These are phyloP conservation scores for Phytophthora multivora DNA, from an alignment of 352 stramenopile species.

Conservation along the genomic window DNA sequence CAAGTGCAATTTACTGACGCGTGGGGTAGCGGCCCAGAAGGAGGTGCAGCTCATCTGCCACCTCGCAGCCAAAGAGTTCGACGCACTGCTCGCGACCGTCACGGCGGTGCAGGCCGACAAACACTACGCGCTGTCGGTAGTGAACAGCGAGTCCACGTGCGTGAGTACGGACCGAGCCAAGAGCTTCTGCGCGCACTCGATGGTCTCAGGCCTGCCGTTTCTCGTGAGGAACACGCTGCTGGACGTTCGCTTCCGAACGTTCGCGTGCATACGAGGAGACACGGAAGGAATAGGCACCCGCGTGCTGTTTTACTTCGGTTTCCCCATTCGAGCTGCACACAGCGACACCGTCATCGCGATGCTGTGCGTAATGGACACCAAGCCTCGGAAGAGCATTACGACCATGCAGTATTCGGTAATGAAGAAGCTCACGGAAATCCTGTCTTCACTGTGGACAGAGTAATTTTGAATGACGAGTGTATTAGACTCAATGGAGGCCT, in stretches of 20 bases:
- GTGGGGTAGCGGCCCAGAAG: constrained; percentile 24
- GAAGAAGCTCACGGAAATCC: constrained; percentile 45
- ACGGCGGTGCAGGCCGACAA: constrained; percentile 40
- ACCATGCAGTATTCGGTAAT: constrained; percentile 68
- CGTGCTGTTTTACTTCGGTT: constrained; percentile 47
- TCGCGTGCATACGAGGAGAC: constrained; percentile 38
- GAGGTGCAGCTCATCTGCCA: constrained; percentile 58
- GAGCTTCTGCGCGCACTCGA: constrained; percentile 46
- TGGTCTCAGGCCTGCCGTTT: constrained; percentile 40
- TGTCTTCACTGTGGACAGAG: constrained; percentile 10
- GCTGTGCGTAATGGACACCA: constrained; percentile 52
- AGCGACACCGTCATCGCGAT: constrained; percentile 37
- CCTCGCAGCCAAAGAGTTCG: constrained; percentile 56
- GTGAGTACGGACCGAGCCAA: constrained; percentile 28
- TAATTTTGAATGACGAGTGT: constrained; percentile 25
- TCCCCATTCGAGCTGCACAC: constrained; percentile 38
- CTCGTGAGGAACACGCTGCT: constrained; percentile 50
- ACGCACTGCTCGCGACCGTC: constrained; percentile 40
- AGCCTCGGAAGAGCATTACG: constrained; percentile 51
- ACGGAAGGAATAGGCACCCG: constrained; percentile 17
- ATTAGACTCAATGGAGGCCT: constrained; percentile 15
- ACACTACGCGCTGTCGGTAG: constrained; percentile 27
- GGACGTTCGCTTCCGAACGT: constrained; percentile 61
- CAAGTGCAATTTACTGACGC: constrained; percentile 32
- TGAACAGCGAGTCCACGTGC: constrained; percentile 13